Conservation (phyloP, 2,329 filamentous ascomycete species). For the Lecanicillium sp. region DNA sequence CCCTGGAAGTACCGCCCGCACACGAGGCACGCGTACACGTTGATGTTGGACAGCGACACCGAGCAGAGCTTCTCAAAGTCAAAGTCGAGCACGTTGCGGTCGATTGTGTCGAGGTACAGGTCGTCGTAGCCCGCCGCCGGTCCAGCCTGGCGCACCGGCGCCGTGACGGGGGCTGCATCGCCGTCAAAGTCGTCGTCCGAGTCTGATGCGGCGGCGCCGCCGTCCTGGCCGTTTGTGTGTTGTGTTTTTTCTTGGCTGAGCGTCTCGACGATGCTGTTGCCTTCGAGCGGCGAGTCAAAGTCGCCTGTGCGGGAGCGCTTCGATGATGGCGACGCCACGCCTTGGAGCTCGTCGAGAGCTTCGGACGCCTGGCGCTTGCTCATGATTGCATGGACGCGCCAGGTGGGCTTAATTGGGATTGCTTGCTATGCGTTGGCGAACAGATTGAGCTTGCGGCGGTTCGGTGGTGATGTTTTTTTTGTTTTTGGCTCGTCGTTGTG, state of each 20-base stretch:
- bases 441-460: no score
- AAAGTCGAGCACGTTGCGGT: conserved; percentile 88
- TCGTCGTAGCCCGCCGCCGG: conserved; percentile 87
- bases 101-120: conserved; percentile 94
- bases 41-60: conserved; percentile 92
- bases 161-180: conserved; percentile 27
- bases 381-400: conserved; percentile 18
- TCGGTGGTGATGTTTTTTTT: no score
- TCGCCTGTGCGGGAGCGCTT: conserved; percentile 50
- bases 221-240: conserved; percentile 18
- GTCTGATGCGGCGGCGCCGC: conserved; percentile 12
- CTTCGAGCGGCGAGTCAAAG: conserved; percentile 27
- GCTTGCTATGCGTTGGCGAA: no score
- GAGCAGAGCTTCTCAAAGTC: conserved; percentile 99
- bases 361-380: conserved; percentile 54
- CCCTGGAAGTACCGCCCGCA: conserved; percentile 98
- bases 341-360: conserved; percentile 48
- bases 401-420: no score
- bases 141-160: conserved; percentile 61
- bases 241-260: conserved; percentile 20
- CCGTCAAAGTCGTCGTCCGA: conserved; percentile 34
- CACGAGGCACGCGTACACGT: conserved; percentile 94
- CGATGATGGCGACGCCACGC: conserved; percentile 48
- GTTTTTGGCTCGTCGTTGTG: no score
- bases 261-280: conserved; percentile 23